Percentiles rank a stretch among this genome's conserved stretches.
Conservation (phyloP, 192 early-diverging fungal species). For the Coemansia sp. region DNA sequence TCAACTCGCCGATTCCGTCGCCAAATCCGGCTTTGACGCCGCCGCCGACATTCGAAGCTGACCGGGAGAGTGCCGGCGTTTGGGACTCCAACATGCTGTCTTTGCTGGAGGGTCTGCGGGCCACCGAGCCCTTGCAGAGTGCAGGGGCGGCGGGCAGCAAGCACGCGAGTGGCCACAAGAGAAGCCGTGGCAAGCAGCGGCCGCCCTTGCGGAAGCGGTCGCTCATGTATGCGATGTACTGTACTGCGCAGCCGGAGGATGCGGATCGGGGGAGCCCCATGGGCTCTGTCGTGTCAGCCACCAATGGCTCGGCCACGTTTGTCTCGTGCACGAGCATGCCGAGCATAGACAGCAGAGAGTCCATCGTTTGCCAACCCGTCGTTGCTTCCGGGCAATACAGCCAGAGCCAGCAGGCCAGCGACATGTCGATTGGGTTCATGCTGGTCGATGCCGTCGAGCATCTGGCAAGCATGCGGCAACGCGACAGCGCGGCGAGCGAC, state of each 20-base stretch:
- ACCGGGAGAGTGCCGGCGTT: neutral
- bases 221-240: slow-evolving; percentile 51
- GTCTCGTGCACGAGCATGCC: slow-evolving; percentile 30
- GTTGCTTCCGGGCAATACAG: neutral
- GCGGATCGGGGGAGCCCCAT: neutral
- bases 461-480: slow-evolving; percentile 4
- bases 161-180: neutral
- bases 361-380: neutral
- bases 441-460: slow-evolving; percentile 15
- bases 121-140: too few relatives aligned
- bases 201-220: slow-evolving; percentile 45
- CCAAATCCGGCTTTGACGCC: slow-evolving; percentile 1
- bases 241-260: slow-evolving; percentile 24
- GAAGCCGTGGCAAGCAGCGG: slow-evolving; percentile 2
- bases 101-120: too few relatives aligned
- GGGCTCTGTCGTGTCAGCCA: slow-evolving; percentile 3
- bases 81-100: too few relatives aligned
- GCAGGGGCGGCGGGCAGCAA: too few relatives aligned
- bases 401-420: slow-evolving; percentile 6
- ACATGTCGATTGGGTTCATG: slow-evolving; percentile 17
- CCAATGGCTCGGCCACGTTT: slow-evolving; percentile 23
- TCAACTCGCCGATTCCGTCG: slow-evolving; percentile 5
- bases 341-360: slow-evolving; percentile 7
- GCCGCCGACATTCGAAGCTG: slow-evolving; percentile 3
- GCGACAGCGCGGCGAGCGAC: neutral